Conservation (phyloP, 2,329 filamentous ascomycete species). For the Diaporthe sp. region DNA sequence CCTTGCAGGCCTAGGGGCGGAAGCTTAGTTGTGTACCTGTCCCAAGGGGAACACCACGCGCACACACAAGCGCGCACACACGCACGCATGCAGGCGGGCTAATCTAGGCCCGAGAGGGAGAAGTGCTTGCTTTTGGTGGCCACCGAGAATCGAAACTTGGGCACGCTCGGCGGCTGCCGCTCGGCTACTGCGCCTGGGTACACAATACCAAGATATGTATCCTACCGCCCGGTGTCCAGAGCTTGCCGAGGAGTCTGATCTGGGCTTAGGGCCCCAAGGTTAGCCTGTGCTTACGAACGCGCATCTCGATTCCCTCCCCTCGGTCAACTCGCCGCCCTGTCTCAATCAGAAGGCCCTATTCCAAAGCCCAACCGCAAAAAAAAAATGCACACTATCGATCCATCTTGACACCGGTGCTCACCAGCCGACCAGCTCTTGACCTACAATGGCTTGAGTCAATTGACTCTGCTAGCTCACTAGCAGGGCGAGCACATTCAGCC, state of each 20-base stretch:
- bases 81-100: not conserved
- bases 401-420: not conserved
- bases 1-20: not conserved
- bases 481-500: not conserved
- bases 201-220: not conserved
- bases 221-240: not conserved
- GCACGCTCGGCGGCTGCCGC: not conserved
- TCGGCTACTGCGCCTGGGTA: not conserved
- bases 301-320: not conserved
- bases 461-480: not conserved
- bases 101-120: not conserved
- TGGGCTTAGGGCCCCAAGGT: not conserved
- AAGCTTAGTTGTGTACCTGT: not conserved
- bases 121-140: not conserved
- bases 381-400: not conserved
- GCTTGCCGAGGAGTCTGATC: not conserved
- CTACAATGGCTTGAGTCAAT: not conserved
- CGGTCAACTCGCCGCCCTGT: not conserved
- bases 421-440: not conserved
- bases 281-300: not conserved
- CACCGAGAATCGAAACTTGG: not conserved
- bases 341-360: not conserved
- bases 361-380: not conserved
- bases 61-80: not conserved
- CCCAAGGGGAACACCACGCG: not conserved